Base-by-base conservation (phyloP, 805 yeast species). In the Myxozyma geophila region DNA sequence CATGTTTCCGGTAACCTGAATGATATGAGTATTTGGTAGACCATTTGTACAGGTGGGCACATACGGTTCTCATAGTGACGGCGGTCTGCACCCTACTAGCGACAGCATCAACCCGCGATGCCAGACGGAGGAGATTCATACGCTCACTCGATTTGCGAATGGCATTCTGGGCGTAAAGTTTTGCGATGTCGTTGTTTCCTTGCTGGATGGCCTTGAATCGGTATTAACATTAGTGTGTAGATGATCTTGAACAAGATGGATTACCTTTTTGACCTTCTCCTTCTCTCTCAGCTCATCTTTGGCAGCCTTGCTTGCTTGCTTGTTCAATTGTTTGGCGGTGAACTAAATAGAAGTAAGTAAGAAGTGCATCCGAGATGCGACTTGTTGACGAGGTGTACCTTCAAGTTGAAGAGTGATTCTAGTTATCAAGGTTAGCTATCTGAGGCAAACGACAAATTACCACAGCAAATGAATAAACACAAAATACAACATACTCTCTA, bases 61-160 rank as follows among this genome's bases (percentile, higher is more conserved):
- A 19, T 54, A 69, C 73, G 15, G 54, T 46, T 69, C 97, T 83
- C 99, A 95, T 95, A 0, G 98, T 93, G 7, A 95, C 98, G 0
- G 99, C 99, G 0, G 99, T 95, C 72, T 93, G 98, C 1, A 95
- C 96, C 63, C 99, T 79, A 3, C 96, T 88, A 0, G 98, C 96
- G 28, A 95, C 99, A 0, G 98, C 93, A 77, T 95, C 99, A 21
- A 95, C 90, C 62, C 98, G 79, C 0, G 97, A 90, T 0, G 97
- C 88, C 62, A 95, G 79, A 69, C 93, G 82, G 58, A 95, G 78
- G 59, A 95, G 77, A 73, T 89, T 93, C 58, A 93, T 80, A 67
- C 93, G 80, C 75, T 95, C 99, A 71, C 89, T 89, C 52, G 89
- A 82, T 76, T 95, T 95, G 56, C 99, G 83, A 50, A 96, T 91